Evolutionary conservation across 1,284 basidiomycete genomes (phyloP).

Genomic region (Malassezia yamatoensis): DNA sequence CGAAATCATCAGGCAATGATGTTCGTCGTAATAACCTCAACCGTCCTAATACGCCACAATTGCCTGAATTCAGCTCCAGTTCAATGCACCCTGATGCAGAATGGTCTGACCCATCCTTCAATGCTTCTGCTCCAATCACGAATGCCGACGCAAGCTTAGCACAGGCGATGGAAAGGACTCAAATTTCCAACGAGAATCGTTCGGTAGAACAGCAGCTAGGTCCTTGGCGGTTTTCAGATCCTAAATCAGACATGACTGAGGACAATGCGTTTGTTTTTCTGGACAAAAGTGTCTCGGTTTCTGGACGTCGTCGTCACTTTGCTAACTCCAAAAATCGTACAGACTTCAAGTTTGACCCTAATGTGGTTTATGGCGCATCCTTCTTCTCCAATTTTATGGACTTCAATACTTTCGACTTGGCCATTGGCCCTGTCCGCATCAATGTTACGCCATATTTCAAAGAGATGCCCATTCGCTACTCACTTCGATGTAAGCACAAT

Average conservation of each 20-base stretch:
- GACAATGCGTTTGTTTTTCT: slow-evolving; percentile 50
- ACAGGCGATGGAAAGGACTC: background rate
- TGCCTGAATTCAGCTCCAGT: slow-evolving; percentile 7
- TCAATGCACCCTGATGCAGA: background rate
- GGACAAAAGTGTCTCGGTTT: slow-evolving; percentile 42
- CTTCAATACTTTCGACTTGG: slow-evolving; percentile 39
- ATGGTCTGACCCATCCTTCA: background rate
- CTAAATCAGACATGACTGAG: slow-evolving; percentile 48
- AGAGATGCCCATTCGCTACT: slow-evolving; percentile 50
- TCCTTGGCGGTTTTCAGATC: slow-evolving; percentile 49
- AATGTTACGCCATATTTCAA: slow-evolving; percentile 33
- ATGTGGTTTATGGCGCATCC: slow-evolving; percentile 36
- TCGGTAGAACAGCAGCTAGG: slow-evolving; percentile 41
- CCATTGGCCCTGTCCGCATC: slow-evolving; percentile 35
- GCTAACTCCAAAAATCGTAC: slow-evolving; percentile 38
- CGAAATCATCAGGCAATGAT: background rate
- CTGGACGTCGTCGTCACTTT: slow-evolving; percentile 49
- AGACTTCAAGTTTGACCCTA: slow-evolving; percentile 46
- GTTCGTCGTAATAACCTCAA: background rate
- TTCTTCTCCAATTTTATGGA: slow-evolving; percentile 43
- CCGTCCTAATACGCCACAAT: slow-evolving; percentile 7
- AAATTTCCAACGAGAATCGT: background rate
- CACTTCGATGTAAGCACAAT: slow-evolving; percentile 43
- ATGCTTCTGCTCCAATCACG: background rate
- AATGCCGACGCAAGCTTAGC: background rate